These are phyloP conservation scores for Diaporthe citri DNA, from an alignment of 2,329 filamentous ascomycete species.

Conservation along the genomic window DNA sequence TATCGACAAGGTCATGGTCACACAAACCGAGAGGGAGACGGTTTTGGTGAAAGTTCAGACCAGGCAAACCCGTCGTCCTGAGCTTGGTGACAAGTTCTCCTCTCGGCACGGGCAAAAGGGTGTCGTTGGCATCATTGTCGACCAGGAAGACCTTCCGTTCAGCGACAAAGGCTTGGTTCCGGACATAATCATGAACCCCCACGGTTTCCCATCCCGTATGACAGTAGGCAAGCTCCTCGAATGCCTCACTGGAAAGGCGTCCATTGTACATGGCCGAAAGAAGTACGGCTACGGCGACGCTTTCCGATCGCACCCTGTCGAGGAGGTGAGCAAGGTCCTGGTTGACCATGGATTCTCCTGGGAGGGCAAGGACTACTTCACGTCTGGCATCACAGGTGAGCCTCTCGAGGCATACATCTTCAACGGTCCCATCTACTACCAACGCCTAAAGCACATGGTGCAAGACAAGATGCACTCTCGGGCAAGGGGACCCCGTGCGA, in stretches of 20 bases:
- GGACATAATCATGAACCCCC: slow-evolving; percentile 99
- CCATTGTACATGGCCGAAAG: slow-evolving; percentile 84
- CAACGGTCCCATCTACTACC: slow-evolving; percentile 99
- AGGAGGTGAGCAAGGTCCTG: slow-evolving; percentile 89
- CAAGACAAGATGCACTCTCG: slow-evolving; percentile 99
- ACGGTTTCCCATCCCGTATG: slow-evolving; percentile 99
- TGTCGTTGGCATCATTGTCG: slow-evolving; percentile 95
- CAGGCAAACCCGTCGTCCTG: slow-evolving; percentile 93
- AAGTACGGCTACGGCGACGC: slow-evolving; percentile 88
- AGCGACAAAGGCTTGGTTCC: slow-evolving; percentile 91
- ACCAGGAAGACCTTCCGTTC: slow-evolving; percentile 98
- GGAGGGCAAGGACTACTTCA: slow-evolving; percentile 97
- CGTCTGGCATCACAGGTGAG: slow-evolving; percentile 94
- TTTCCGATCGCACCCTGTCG: slow-evolving; percentile 85
- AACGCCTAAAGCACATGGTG: slow-evolving; percentile 99
- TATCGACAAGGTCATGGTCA: slow-evolving; percentile 96
- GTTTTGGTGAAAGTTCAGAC: slow-evolving; percentile 94
- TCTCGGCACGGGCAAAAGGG: slow-evolving; percentile 99
- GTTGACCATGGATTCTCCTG: slow-evolving; percentile 93
- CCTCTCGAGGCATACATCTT: slow-evolving; percentile 96
- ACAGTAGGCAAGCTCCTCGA: slow-evolving; percentile 98
- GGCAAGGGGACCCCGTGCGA: slow-evolving; percentile 88
- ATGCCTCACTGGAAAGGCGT: slow-evolving; percentile 93
- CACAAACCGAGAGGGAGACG: slow-evolving; percentile 87
- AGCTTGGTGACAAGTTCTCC: slow-evolving; percentile 98